These are phyloP conservation scores for Colletotrichum falcatum DNA, from an alignment of 2,329 filamentous ascomycete genomes.

Conservation along the genomic window DNA sequence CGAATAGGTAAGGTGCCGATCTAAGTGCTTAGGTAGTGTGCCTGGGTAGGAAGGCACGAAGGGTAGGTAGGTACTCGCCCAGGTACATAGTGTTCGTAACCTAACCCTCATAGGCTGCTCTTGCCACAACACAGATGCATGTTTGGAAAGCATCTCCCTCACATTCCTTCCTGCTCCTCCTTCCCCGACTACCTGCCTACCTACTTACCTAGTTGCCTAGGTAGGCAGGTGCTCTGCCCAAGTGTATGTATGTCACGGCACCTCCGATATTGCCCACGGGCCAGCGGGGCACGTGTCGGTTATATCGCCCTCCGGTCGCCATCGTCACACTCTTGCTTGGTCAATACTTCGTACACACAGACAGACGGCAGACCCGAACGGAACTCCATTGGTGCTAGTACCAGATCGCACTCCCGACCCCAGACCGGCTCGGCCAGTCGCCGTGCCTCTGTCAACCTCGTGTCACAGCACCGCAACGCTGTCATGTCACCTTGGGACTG, in stretches of 20 bases:
- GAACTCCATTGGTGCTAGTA: slow-evolving; percentile 3
- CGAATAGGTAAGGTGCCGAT: background rate
- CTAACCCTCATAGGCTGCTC: background rate
- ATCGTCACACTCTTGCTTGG: slow-evolving; percentile 1
- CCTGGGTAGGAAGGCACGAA: background rate
- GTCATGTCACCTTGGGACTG: slow-evolving; percentile 32
- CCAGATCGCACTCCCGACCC: slow-evolving; percentile 11
- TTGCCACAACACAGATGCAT: background rate
- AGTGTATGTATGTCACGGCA: background rate
- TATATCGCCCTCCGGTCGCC: background rate
- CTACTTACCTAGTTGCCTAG: too few relatives aligned
- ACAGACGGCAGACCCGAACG: slow-evolving; percentile 11
- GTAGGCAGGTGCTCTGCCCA: background rate
- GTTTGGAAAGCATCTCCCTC: background rate
- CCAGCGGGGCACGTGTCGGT: background rate
- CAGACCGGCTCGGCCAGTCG: slow-evolving; percentile 15
- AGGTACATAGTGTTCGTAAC: background rate
- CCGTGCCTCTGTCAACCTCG: slow-evolving; percentile 26
- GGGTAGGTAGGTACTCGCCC: background rate
- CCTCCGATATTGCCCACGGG: background rate
- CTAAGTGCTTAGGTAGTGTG: background rate
- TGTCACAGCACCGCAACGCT: slow-evolving; percentile 29
- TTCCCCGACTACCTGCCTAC: background rate
- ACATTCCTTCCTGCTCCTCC: background rate
- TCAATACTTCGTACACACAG: slow-evolving; percentile 1